Evolutionary conservation across 139 green algal species (phyloP).

Genomic region (Picochlorum sp.): DNA sequence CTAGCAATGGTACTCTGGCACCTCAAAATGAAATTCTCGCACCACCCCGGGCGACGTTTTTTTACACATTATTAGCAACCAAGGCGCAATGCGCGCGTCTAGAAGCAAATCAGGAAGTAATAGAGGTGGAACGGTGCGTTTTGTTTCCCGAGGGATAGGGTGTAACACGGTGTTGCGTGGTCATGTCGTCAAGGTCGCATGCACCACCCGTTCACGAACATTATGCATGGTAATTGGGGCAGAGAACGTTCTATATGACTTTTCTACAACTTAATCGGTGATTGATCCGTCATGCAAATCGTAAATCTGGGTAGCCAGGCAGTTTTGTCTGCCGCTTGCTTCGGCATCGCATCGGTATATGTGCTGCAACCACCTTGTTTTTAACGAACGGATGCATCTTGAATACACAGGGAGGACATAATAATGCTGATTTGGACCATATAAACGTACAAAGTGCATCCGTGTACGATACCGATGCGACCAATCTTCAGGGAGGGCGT

Average conservation of each 20-base stretch:
- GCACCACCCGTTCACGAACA: background rate
- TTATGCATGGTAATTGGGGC: background rate
- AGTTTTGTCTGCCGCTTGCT: no score
- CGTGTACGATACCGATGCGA: background rate
- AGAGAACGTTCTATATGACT: background rate
- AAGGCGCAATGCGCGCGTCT: background rate
- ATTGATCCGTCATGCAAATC: background rate
- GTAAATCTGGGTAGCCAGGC: no score
- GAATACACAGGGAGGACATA: no score
- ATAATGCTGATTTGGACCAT: background rate
- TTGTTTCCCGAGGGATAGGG: background rate
- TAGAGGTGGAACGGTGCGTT: slow-evolving; percentile 5
- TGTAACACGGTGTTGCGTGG: background rate
- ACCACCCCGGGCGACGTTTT: background rate
- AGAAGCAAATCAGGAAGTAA: background rate
- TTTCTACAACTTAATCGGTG: background rate
- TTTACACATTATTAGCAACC: background rate
- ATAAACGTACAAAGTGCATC: background rate
- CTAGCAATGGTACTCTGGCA: no score
- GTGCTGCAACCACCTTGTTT: no score
- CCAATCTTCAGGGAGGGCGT: background rate
- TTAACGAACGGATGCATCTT: no score
- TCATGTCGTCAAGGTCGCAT: slow-evolving; percentile 1
- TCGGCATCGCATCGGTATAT: no score
- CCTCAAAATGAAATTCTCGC: background rate